Evolutionary conservation across 495 filamentous ascomycete genomes (phyloP).

Genomic region (Wilcoxina mikolae): DNA sequence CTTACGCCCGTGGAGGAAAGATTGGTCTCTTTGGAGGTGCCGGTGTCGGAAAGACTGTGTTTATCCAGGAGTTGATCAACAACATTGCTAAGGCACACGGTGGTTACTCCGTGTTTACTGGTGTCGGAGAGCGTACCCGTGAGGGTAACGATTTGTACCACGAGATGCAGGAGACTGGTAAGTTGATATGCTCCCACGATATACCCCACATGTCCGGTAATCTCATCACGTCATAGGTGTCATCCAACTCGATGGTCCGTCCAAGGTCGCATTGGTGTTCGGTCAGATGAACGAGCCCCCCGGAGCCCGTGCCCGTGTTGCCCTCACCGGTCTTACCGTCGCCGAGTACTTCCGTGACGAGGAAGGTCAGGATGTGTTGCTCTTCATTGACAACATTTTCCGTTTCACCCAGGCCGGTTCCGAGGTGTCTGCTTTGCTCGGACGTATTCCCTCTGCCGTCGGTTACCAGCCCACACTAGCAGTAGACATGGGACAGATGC

Average conservation of each 20-base stretch:
- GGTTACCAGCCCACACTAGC: conserved; percentile 99
- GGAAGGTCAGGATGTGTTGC: conserved; percentile 75
- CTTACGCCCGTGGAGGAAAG: conserved; percentile 99
- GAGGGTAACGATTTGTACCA: conserved; percentile 99
- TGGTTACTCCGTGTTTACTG: conserved; percentile 99
- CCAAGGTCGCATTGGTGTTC: conserved; percentile 98
- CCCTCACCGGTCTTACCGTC: conserved; percentile 82
- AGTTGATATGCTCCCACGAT: conserved; percentile 3
- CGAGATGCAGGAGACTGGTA: conserved; percentile 97
- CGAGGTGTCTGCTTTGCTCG: conserved; percentile 97
- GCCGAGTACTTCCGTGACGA: conserved; percentile 96
- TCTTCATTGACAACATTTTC: conserved; percentile 96
- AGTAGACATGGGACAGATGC: conserved; percentile 99
- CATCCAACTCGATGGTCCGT: conserved; percentile 97
- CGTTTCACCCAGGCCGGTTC: conserved; percentile 99
- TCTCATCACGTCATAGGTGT: conserved; percentile 38
- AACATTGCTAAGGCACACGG: conserved; percentile 99
- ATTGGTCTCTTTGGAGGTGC: conserved; percentile 99
- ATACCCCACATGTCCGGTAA: neutral
- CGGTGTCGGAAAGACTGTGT: conserved; percentile 99
- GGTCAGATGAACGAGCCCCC: conserved; percentile 99
- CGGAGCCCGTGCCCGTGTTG: conserved; percentile 98
- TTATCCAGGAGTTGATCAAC: conserved; percentile 99
- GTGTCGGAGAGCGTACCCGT: conserved; percentile 99
- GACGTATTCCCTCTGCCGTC: conserved; percentile 99